Conservation (phyloP, 2,329 filamentous ascomycete genomes). For the Onygenales sp. region DNA sequence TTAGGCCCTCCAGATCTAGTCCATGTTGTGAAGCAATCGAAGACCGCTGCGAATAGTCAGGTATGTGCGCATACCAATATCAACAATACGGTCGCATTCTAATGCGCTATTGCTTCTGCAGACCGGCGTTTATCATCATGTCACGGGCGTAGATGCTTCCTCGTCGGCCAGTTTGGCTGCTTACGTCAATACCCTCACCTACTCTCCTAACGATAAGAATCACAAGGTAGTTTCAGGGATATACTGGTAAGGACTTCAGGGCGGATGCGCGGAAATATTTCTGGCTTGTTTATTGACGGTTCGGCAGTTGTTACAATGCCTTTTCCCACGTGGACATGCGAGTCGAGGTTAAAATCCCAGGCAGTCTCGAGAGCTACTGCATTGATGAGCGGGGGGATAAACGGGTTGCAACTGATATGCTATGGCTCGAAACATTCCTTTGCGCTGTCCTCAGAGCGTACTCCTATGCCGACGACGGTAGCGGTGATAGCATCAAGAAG, state of each 20-base stretch:
- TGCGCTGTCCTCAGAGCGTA: conserved; percentile 92
- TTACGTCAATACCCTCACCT: conserved; percentile 96
- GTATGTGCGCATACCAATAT: conserved; percentile 23
- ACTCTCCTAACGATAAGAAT: conserved; percentile 72
- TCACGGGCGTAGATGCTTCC: conserved; percentile 92
- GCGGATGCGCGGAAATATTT: neutral
- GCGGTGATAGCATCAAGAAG: conserved; percentile 87
- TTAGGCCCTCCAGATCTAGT: conserved; percentile 92
- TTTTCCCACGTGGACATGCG: conserved; percentile 98
- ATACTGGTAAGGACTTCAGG: conserved; percentile 62
- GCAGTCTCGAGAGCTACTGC: conserved; percentile 93
- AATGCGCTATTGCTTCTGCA: conserved; percentile 28
- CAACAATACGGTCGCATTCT: neutral
- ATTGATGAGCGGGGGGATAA: conserved; percentile 96
- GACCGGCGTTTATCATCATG: conserved; percentile 94
- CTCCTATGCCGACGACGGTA: conserved; percentile 92
- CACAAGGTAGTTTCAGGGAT: conserved; percentile 89
- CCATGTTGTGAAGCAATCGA: conserved; percentile 73
- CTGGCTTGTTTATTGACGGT: conserved; percentile 6
- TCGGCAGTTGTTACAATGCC: conserved; percentile 82
- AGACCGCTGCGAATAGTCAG: conserved; percentile 49
- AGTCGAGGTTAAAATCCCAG: conserved; percentile 93
- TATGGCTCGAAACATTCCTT: conserved; percentile 96
- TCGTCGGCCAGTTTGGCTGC: conserved; percentile 94
- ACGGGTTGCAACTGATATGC: conserved; percentile 79